Base-by-base conservation (phyloP, 441 rosid species). In the Populus hybrid region DNA sequence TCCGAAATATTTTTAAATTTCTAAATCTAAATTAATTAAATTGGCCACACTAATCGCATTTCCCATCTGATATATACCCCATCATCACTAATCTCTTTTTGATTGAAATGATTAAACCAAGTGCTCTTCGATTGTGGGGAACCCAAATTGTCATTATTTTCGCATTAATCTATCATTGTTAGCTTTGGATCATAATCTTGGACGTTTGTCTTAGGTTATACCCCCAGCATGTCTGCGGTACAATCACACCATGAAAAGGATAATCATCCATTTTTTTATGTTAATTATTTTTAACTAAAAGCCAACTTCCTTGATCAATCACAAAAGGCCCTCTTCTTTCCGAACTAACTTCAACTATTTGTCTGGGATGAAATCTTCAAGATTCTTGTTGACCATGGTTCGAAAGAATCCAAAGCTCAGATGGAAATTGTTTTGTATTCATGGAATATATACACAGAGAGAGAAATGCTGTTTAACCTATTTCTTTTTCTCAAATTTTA, bases 231-330 rank as follows among this genome's bases (percentile, higher is more conserved):
- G 3, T 0, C 0, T 10, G 8, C 16, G 59, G 50, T 38, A 38
- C 54, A 70, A n/a, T 10, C 30, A 38, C 18, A 36, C n/a, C 54
- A 38, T 70, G 73, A 23, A 70, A 70, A 70, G 73, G 59, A 23
- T 38, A 21, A 36, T 70, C 59, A 71, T 71, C 73, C 20, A 3
- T 1, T 23, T 42, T 71, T 70, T 12, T 40, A 61, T 3, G 12
- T 61, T 61, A 61, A 16, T 21, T 36, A 70, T 70, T 71, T 8
- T 8, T 40, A 21, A 71, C 63, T 71, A 71, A 71, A 71, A 71
- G 61, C 73, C 61, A 71, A 42, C 61, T 23, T 20, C 32, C 46
- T 71, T 71, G 61, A 71, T 42, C 2, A 46, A 1, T 12, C 32
- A 10, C 11, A 6, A 71, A 24, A 42, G 30, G 9, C 20, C 66